phyloP scores from a whole-genome alignment of 139 green algal species.

The Picochlorum sp. region DNA sequence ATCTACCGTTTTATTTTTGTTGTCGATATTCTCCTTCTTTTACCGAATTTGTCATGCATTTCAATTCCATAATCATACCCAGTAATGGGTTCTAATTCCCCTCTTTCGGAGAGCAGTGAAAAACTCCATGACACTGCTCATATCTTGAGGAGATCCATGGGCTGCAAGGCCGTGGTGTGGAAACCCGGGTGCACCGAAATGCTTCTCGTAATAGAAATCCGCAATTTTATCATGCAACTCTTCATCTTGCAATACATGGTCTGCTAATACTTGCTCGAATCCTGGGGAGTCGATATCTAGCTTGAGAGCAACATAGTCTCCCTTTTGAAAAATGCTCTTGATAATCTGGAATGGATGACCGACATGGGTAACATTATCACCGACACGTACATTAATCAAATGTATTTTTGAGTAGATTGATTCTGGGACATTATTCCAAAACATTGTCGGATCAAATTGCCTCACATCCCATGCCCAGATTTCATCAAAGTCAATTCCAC shows the following conservation, averaged over 20 bases:
- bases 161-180: neutral
- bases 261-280: neutral
- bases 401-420: slow-evolving; percentile 7
- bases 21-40: no score
- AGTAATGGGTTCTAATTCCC: neutral
- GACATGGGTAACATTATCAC: neutral
- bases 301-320: slow-evolving; percentile 3
- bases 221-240: neutral
- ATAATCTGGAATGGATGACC: slow-evolving; percentile 2
- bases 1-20: no score
- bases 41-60: no score
- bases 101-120: neutral
- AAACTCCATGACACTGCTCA: neutral
- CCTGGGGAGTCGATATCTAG: slow-evolving; percentile 3
- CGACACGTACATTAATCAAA: neutral
- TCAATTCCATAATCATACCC: neutral
- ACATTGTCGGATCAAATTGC: neutral
- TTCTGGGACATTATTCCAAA: neutral
- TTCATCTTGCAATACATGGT: neutral
- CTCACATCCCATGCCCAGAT: neutral
- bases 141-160: neutral
- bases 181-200: neutral
- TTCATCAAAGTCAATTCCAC: slow-evolving; percentile 1
- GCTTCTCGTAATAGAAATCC: slow-evolving; percentile 2
- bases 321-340: neutral